Base-by-base conservation (phyloP, 768 basidiomycete species). In the Daedalea quercina region DNA sequence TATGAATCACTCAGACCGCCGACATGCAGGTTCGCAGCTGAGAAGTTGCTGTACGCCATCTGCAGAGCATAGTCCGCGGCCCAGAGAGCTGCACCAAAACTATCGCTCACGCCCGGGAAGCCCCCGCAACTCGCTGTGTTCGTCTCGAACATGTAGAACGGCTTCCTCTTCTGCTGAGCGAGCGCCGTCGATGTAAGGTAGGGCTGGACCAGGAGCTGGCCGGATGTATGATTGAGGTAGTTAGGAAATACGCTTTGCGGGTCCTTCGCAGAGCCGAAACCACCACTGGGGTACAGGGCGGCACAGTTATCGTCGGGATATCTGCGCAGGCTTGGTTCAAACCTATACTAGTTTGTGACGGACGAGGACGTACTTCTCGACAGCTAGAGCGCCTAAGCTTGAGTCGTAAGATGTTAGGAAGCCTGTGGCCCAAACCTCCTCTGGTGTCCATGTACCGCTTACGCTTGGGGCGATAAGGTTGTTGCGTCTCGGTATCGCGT, bases 1-100 rank as follows among this genome's bases (percentile, higher is more conserved):
- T 87, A 85, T 62, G 71, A 81, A 0, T 78, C 80, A 53, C 75
- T 76, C 66, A 82, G 78, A 44, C 85, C 84, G 65, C 84, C 82
- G 41, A 84, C 69, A 55, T 87, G 74, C 37, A 74, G 65, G 40
- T 73, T 57, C 12, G 70, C 73, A 57, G 64, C 72, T 47, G 62
- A 73, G 64, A 68, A 77, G 60, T 79, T 79, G 52, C 60, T 68
- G 47, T 66, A 74, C 8, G 77, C 80, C 73, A 80, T 70, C 55
- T 76, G 75, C 15, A 82, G 67, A 2, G 73, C 72, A 59, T 76
- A 78, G 62, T 82, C 80, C 31, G 79, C 64, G 15, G 64, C 75
- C 79, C 80, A 82, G 0, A 82, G 61, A 1, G 75, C 72, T 0
- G 74, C 81, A 2, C 69, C 73, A 54, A 78, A 86, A 59, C 75